phyloP scores from a whole-genome alignment of 2,329 filamentous ascomycete species.

The Cercospora zeina region DNA sequence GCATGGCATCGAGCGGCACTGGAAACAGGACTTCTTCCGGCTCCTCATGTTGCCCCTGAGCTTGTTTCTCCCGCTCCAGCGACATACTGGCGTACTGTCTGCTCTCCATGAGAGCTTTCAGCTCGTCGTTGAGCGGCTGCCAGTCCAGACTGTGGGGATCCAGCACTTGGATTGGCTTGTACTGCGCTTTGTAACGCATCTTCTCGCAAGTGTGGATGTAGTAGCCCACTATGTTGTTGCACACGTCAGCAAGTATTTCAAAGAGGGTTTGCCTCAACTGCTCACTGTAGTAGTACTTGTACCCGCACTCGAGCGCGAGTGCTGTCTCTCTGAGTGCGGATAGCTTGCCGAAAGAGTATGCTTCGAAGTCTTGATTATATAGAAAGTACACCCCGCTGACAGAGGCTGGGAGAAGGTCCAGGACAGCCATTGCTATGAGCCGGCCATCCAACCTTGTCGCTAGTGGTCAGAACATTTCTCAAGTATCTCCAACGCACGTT shows the following conservation, averaged over 20 bases:
- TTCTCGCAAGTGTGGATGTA: slow-evolving; percentile 81
- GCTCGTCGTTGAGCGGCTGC: slow-evolving; percentile 38
- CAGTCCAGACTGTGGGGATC: slow-evolving; percentile 56
- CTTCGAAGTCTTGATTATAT: slow-evolving; percentile 73
- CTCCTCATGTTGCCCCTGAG: not conserved
- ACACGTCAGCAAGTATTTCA: not conserved
- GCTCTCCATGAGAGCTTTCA: slow-evolving; percentile 50
- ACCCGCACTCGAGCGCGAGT: slow-evolving; percentile 67
- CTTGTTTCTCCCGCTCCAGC: slow-evolving; percentile 36
- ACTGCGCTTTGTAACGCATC: slow-evolving; percentile 84
- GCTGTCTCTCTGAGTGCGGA: slow-evolving; percentile 72
- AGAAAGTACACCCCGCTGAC: slow-evolving; percentile 83
- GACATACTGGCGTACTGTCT: slow-evolving; percentile 56
- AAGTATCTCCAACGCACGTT: slow-evolving; percentile 47
- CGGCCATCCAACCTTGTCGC: slow-evolving; percentile 65
- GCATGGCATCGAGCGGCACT: slow-evolving; percentile 33
- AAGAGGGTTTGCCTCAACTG: not conserved
- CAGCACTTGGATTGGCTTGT: slow-evolving; percentile 70
- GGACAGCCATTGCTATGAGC: slow-evolving; percentile 72
- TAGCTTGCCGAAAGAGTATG: slow-evolving; percentile 71
- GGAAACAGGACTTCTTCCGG: slow-evolving; percentile 23
- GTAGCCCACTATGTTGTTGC: slow-evolving; percentile 50
- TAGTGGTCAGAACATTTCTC: not conserved
- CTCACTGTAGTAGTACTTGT: slow-evolving; percentile 72
- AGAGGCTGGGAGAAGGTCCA: slow-evolving; percentile 73